Conservation (phyloP, 805 yeast genomes). For the Wickerhamomyces queroliae region DNA sequence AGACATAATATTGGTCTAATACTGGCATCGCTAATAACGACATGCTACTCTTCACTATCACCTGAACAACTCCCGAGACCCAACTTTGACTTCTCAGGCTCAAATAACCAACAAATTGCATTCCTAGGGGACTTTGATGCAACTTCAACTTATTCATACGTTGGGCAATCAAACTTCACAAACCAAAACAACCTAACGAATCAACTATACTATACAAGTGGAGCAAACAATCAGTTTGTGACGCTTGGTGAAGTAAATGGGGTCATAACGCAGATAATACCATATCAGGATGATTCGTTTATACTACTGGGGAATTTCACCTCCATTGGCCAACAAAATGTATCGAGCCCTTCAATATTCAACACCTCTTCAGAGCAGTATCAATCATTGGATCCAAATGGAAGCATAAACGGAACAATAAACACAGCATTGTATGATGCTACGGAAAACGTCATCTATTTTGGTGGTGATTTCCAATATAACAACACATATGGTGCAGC, state of each 20-base stretch:
- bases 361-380: constrained; percentile 25
- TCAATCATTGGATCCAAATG: constrained; percentile 20
- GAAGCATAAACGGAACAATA: constrained; percentile 31
- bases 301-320: constrained; percentile 24
- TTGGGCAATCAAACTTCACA: constrained; percentile 28
- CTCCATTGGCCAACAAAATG: constrained; percentile 15
- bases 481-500: constrained; percentile 53
- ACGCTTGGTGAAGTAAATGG: constrained; percentile 18
- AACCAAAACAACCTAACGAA: constrained; percentile 15
- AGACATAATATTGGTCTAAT: not conserved
- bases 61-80: constrained; percentile 8
- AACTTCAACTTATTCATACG: constrained; percentile 27
- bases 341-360: constrained; percentile 26
- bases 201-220: constrained; percentile 13
- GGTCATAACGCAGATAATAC: constrained; percentile 17
- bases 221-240: constrained; percentile 10
- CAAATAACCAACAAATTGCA: constrained; percentile 16
- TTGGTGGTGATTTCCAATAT: constrained; percentile 74
- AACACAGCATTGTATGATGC: constrained; percentile 41
- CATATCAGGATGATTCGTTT: constrained; percentile 26
- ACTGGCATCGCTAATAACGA: not conserved
- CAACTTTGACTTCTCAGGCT: constrained; percentile 15
- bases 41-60: not conserved
- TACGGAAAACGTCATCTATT: constrained; percentile 46
- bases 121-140: constrained; percentile 32